These are phyloP conservation scores for Colletotrichum lentis DNA, from an alignment of 2,329 filamentous ascomycete genomes.

Conservation along the genomic window DNA sequence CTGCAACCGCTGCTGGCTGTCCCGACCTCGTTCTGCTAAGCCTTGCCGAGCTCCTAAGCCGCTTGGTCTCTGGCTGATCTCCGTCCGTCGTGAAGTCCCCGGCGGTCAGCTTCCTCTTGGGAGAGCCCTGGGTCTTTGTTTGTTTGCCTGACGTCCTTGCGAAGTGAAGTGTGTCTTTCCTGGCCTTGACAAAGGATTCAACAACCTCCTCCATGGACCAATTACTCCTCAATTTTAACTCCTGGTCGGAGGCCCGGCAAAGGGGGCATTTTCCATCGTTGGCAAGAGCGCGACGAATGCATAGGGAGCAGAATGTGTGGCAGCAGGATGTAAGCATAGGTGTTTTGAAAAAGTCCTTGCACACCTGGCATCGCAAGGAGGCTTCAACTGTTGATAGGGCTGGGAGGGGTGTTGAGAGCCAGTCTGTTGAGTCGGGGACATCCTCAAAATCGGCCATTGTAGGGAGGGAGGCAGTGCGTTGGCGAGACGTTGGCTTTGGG, in stretches of 20 bases:
- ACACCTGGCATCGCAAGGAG: conserved; percentile 91
- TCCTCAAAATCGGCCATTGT: conserved; percentile 51
- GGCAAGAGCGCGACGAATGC: conserved; percentile 86
- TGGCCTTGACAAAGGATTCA: conserved; percentile 74
- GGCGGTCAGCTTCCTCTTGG: conserved; percentile 63
- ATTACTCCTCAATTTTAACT: conserved; percentile 84
- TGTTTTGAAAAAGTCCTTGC: conserved; percentile 95
- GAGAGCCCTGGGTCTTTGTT: conserved; percentile 39
- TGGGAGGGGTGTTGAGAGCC: conserved; percentile 75
- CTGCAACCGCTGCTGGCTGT: conserved; percentile 49
- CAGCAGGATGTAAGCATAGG: conserved; percentile 95
- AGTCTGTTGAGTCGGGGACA: conserved; percentile 84
- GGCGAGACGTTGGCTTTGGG: background rate
- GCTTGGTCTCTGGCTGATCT: conserved; percentile 53
- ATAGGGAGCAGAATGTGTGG: conserved; percentile 96
- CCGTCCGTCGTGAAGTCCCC: conserved; percentile 38
- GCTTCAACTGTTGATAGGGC: conserved; percentile 78
- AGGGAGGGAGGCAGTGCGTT: background rate
- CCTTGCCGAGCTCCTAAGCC: conserved; percentile 61
- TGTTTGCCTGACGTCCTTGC: conserved; percentile 60
- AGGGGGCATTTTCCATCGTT: conserved; percentile 87
- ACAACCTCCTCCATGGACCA: conserved; percentile 86
- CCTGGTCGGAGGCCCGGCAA: conserved; percentile 81
- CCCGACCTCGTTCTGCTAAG: conserved; percentile 54
- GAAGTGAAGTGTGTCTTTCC: conserved; percentile 69